phyloP scores from a whole-genome alignment of 2,329 filamentous ascomycete genomes.

The Clarireedia monteithiana region DNA sequence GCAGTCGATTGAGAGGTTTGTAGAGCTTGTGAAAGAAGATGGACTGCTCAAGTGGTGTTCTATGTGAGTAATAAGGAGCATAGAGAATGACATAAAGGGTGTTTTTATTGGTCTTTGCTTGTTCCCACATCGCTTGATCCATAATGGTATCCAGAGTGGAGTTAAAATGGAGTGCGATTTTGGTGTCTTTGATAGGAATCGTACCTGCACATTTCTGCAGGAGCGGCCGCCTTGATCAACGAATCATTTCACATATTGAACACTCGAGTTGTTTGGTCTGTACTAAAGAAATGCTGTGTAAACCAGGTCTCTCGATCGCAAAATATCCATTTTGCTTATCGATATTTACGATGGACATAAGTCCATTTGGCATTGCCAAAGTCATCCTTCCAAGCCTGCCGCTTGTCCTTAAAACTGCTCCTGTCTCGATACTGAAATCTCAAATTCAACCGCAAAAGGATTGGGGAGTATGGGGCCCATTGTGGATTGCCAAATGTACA shows the following conservation, averaged over 20 bases:
- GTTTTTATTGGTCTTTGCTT: background rate
- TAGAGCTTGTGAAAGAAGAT: too few species aligned
- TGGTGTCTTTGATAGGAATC: too few species aligned
- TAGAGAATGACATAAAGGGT: background rate
- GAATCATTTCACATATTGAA: too few species aligned
- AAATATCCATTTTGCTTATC: background rate
- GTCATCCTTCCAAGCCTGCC: conserved; percentile 46
- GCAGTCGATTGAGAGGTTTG: too few species aligned
- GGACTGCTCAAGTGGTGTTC: too few species aligned
- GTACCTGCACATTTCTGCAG: too few species aligned
- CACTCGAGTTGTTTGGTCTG: too few species aligned
- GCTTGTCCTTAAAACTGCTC: conserved; percentile 50
- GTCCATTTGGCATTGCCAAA: conserved; percentile 19
- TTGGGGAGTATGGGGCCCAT: conserved; percentile 63
- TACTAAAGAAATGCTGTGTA: background rate
- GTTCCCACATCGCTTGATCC: background rate
- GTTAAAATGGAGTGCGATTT: too few species aligned
- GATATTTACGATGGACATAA: conserved; percentile 16
- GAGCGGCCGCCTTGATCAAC: too few species aligned
- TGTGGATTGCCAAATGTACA: conserved; percentile 72
- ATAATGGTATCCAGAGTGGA: too few species aligned
- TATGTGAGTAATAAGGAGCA: too few species aligned
- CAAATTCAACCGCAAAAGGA: conserved; percentile 59
- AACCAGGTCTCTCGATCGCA: background rate
- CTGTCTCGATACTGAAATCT: conserved; percentile 43